Percentiles rank a stretch among this genome's conserved stretches.
Evolutionary conservation across 495 filamentous ascomycete genomes (phyloP).

Genomic region (Penicillium paradoxum): DNA sequence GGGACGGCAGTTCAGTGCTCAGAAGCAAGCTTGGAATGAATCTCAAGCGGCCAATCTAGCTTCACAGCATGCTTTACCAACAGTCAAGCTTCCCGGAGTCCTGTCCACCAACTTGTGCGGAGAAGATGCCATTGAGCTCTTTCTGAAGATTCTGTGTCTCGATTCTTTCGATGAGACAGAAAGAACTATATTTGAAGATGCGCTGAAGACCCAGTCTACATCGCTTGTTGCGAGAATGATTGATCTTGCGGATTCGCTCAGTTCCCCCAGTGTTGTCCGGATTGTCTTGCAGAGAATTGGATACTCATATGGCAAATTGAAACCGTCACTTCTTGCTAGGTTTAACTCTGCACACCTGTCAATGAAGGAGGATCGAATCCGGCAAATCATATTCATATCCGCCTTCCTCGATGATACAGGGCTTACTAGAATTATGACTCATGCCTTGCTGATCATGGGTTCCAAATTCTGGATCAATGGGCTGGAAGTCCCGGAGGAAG

Average conservation of each 20-base stretch:
- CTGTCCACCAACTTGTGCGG: conserved; percentile 23
- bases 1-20: conserved; percentile 33
- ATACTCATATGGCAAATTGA: conserved; percentile 30
- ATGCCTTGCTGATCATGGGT: conserved; percentile 61
- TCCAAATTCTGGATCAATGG: conserved; percentile 56
- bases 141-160: conserved; percentile 32
- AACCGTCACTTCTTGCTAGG: conserved; percentile 14
- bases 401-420: conserved; percentile 21
- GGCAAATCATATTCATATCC: conserved; percentile 37
- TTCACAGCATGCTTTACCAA: conserved; percentile 18
- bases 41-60: not conserved
- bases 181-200: conserved; percentile 17
- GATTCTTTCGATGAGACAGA: conserved; percentile 22
- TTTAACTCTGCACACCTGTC: conserved; percentile 27
- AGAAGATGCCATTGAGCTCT: conserved; percentile 34
- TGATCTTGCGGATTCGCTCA: conserved; percentile 36
- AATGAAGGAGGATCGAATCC: conserved; percentile 38
- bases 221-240: conserved; percentile 32
- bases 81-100: conserved; percentile 23
- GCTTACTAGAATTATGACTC: conserved; percentile 28
- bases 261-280: conserved; percentile 24
- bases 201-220: conserved; percentile 23
- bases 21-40: conserved; percentile 17
- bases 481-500: conserved; percentile 18
- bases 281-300: conserved; percentile 14